Percentiles rank a stretch among this genome's conserved stretches.
phyloP scores from a whole-genome alignment of 768 basidiomycete genomes.

The Rubroboletus pulcherrimus region DNA sequence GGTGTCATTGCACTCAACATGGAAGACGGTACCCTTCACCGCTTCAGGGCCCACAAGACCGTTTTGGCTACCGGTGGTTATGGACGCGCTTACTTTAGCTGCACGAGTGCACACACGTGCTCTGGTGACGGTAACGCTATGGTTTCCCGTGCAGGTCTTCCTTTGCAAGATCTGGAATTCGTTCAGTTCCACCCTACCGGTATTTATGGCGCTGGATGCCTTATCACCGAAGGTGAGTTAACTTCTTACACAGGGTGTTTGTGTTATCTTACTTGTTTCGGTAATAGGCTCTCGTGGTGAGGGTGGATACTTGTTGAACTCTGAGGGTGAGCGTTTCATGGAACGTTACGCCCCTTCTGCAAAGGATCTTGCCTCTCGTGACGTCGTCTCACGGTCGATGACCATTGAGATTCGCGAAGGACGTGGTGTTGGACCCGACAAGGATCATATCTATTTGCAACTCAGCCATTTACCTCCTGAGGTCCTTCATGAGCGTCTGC shows the following conservation, averaged over 20 bases:
- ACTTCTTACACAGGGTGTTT: background rate
- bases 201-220: constrained; percentile 98
- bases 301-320: constrained; percentile 97
- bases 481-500: constrained; percentile 92
- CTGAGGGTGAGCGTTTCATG: constrained; percentile 99
- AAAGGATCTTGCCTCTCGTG: constrained; percentile 98
- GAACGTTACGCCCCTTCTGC: constrained; percentile 99
- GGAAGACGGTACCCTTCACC: constrained; percentile 98
- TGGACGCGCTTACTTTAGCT: constrained; percentile 96
- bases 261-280: background rate
- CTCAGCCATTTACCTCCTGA: constrained; percentile 96
- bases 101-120: constrained; percentile 98
- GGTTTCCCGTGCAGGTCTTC: constrained; percentile 94
- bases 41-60: constrained; percentile 98
- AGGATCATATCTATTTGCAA: constrained; percentile 95
- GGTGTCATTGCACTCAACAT: constrained; percentile 99
- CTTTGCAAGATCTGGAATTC: constrained; percentile 95
- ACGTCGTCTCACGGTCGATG: constrained; percentile 99
- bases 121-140: constrained; percentile 99
- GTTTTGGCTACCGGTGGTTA: constrained; percentile 98
- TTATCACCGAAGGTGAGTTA: constrained; percentile 89
- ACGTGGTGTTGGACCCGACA: constrained; percentile 97
- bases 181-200: constrained; percentile 99
- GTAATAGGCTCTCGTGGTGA: constrained; percentile 90
- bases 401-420: constrained; percentile 98